Conservation (phyloP, 495 filamentous ascomycete genomes). For the Xanthoparmelia taractica region DNA sequence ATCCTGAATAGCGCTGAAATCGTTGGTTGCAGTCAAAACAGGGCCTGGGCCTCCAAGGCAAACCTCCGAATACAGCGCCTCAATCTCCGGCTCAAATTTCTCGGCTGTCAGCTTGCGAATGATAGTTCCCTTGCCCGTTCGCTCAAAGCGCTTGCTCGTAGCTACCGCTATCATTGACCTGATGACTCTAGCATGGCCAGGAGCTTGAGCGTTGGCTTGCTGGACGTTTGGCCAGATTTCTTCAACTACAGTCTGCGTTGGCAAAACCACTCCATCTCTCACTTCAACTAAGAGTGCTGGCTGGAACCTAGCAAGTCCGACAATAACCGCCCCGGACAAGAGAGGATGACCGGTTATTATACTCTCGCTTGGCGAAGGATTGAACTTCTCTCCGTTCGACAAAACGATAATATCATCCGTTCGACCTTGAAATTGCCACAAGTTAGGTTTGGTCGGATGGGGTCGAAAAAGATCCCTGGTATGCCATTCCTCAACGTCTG, state of each 20-base stretch:
- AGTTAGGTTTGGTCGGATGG: conserved; percentile 40
- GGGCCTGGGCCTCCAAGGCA: conserved; percentile 13
- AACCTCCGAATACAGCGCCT: conserved; percentile 29
- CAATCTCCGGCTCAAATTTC: conserved; percentile 15
- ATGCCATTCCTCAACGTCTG: conserved; percentile 39
- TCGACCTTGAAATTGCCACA: conserved; percentile 48
- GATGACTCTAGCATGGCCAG: conserved; percentile 25
- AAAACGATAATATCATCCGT: conserved; percentile 57
- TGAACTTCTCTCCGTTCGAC: conserved; percentile 56
- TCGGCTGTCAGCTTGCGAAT: conserved; percentile 38
- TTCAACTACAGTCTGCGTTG: conserved; percentile 22
- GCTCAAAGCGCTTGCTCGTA: conserved; percentile 36
- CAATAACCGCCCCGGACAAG: conserved; percentile 18
- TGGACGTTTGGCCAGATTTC: conserved; percentile 27
- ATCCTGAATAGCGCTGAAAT: conserved; percentile 10
- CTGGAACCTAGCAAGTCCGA: conserved; percentile 22
- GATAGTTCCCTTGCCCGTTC: conserved; percentile 49
- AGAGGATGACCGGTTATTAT: conserved; percentile 10
- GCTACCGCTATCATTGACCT: conserved; percentile 15
- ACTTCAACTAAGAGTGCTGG: conserved; percentile 28
- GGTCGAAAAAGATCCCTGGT: conserved; percentile 51
- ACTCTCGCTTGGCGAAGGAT: conserved; percentile 49
- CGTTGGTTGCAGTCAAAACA: background rate
- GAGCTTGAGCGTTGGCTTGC: conserved; percentile 24
- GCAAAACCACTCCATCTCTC: background rate